Percentiles rank a stretch among this genome's conserved stretches.
These are phyloP conservation scores for Fusarium chuoi DNA, from an alignment of 2,329 filamentous ascomycete genomes.

Conservation along the genomic window DNA sequence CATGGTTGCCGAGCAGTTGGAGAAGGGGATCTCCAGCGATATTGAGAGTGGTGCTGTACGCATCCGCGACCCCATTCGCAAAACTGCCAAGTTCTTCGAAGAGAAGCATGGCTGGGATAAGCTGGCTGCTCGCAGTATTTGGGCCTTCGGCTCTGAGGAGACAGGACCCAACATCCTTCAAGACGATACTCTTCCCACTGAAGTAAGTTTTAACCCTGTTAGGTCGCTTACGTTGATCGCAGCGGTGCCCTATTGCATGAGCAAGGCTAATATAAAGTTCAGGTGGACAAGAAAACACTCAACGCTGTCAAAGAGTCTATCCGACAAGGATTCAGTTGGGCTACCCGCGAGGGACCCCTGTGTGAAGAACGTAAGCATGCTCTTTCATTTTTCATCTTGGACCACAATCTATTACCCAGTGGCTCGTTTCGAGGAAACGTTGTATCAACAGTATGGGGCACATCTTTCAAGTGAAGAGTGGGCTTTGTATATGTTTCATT, in stretches of 20 bases:
- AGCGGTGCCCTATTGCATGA: conserved; percentile 7
- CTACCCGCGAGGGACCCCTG: conserved; percentile 90
- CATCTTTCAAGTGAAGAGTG: conserved; percentile 35
- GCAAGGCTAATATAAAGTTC: conserved; percentile 17
- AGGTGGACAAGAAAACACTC: conserved; percentile 92
- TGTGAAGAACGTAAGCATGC: conserved; percentile 90
- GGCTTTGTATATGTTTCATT: conserved; percentile 13
- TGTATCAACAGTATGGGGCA: conserved; percentile 9
- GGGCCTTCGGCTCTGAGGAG: conserved; percentile 98
- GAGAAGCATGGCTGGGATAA: conserved; percentile 98
- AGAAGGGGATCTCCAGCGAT: conserved; percentile 93
- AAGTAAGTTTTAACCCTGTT: conserved; percentile 61
- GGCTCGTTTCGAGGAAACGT: conserved; percentile 4
- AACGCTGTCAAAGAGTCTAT: conserved; percentile 90
- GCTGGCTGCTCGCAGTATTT: conserved; percentile 92
- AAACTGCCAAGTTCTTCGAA: conserved; percentile 96
- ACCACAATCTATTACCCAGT: conserved; percentile 6
- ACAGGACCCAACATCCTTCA: conserved; percentile 94
- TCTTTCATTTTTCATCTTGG: conserved; percentile 3
- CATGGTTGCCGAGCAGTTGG: conserved; percentile 96
- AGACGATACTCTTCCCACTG: conserved; percentile 93
- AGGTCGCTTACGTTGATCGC: neutral
- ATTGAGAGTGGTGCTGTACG: conserved; percentile 91
- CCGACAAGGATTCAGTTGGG: conserved; percentile 97
- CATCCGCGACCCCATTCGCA: conserved; percentile 91